Conservation (phyloP, 805 yeast genomes). For the Myxozyma melibiosi region DNA sequence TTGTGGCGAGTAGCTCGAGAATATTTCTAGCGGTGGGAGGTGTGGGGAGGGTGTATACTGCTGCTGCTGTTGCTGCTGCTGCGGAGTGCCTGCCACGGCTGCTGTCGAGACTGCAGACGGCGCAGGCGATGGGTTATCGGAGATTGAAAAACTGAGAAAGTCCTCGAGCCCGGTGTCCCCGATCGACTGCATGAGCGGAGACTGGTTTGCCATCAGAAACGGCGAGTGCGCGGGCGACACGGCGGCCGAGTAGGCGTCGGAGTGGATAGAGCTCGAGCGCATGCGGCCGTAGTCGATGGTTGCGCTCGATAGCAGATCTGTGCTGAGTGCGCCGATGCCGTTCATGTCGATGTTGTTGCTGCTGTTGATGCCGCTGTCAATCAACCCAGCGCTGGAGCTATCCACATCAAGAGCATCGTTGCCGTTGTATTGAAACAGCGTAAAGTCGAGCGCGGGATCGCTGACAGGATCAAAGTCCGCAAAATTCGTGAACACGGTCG, state of each 20-base stretch:
- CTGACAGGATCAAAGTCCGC: neutral
- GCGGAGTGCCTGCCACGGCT: no score
- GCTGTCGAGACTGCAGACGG: neutral
- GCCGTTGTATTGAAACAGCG: neutral
- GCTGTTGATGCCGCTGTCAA: neutral
- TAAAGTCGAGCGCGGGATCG: neutral
- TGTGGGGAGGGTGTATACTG: neutral
- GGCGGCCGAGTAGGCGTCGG: slow-evolving; percentile 24
- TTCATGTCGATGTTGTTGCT: no score
- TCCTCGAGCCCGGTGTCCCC: slow-evolving; percentile 21
- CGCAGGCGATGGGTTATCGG: no score
- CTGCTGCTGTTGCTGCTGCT: neutral
- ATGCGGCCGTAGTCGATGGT: slow-evolving; percentile 6
- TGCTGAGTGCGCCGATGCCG: no score
- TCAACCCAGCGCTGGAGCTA: no score
- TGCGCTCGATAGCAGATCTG: neutral
- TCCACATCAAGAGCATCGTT: no score
- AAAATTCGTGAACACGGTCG: neutral
- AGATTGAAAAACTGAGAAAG: slow-evolving; percentile 14
- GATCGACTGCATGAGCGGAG: slow-evolving; percentile 16
- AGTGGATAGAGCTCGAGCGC: slow-evolving; percentile 26
- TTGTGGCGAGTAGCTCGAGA: slow-evolving; percentile 1
- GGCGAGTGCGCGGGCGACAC: slow-evolving; percentile 12
- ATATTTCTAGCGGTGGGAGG: neutral
- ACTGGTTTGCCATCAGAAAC: neutral